These are phyloP conservation scores for Elongisporangium prolatum DNA, from an alignment of 352 stramenopile genomes.

Conservation along the genomic window DNA sequence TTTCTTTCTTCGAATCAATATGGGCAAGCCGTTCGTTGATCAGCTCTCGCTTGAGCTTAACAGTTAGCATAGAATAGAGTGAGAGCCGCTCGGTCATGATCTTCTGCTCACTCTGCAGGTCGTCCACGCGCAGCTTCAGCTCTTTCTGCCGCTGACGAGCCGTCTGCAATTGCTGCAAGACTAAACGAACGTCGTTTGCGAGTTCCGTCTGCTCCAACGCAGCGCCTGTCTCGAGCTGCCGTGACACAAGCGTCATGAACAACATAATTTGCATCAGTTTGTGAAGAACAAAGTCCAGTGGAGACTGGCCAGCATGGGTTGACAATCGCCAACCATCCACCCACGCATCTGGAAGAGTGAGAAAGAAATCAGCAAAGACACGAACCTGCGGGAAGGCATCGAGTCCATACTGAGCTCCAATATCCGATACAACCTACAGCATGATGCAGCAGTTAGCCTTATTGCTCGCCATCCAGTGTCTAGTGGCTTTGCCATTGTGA, in stretches of 20 bases:
- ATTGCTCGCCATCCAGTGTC: too few relatives aligned
- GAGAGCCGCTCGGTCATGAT: slow-evolving; percentile 41
- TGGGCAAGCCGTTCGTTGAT: slow-evolving; percentile 73
- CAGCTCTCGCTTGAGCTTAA: slow-evolving; percentile 71
- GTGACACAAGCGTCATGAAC: slow-evolving; percentile 29
- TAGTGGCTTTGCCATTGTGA: too few relatives aligned
- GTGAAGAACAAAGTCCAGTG: too few relatives aligned
- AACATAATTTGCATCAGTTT: slow-evolving; percentile 15
- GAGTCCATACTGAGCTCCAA: slow-evolving; percentile 29
- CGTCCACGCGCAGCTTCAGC: slow-evolving; percentile 38
- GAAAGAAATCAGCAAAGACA: too few relatives aligned
- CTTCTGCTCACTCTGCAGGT: slow-evolving; percentile 52
- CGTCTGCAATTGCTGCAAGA: slow-evolving; percentile 25
- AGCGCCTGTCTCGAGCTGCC: slow-evolving; percentile 43
- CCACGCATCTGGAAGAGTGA: slow-evolving; percentile 8
- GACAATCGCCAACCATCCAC: slow-evolving; percentile 3
- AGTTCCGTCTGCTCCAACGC: slow-evolving; percentile 13
- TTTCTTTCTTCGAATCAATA: slow-evolving; percentile 65
- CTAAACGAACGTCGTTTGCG: slow-evolving; percentile 18
- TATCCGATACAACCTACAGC: slow-evolving; percentile 30
- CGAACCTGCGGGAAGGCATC: slow-evolving; percentile 14
- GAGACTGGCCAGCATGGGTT: too few relatives aligned
- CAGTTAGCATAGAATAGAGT: slow-evolving; percentile 47
- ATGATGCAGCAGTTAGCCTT: background rate
- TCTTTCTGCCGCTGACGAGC: slow-evolving; percentile 21